A percentile compares a stretch with the other conserved stretches of the same genome.
Conservation (phyloP, 495 filamentous ascomycete species). For the Penicillium chermesinum region DNA sequence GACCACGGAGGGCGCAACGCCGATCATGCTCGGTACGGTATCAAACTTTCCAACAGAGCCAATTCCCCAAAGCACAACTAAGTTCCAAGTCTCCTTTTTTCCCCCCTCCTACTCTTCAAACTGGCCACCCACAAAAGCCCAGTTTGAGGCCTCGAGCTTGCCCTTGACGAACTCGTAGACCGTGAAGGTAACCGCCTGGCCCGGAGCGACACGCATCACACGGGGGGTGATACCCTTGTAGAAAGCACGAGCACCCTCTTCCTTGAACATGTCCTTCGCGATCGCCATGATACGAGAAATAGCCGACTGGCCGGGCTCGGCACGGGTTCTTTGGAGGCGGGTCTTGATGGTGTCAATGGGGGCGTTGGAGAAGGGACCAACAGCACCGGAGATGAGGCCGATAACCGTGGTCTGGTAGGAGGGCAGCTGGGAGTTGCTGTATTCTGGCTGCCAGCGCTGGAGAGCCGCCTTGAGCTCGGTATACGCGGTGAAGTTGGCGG, state of each 20-base stretch:
- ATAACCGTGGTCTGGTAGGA: constrained; percentile 87
- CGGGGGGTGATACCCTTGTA: constrained; percentile 98
- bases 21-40: constrained; percentile 25
- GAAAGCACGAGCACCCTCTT: constrained; percentile 89
- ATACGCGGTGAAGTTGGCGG: constrained; percentile 98
- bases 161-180: constrained; percentile 92
- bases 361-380: constrained; percentile 92
- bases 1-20: constrained; percentile 19
- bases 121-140: constrained; percentile 56
- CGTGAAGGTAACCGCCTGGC: constrained; percentile 97
- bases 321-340: constrained; percentile 83
- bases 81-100: constrained; percentile 3
- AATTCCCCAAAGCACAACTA: not conserved
- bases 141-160: constrained; percentile 68
- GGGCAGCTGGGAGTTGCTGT: constrained; percentile 60
- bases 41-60: constrained; percentile 21
- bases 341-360: constrained; percentile 99
- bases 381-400: constrained; percentile 85
- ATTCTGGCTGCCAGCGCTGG: constrained; percentile 60
- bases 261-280: constrained; percentile 89
- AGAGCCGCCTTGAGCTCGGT: constrained; percentile 81
- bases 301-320: constrained; percentile 72
- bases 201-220: constrained; percentile 95
- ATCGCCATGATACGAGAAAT: constrained; percentile 72
- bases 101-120: constrained; percentile 74